Base-by-base conservation (phyloP, 306 rosid genomes). In the Fragaria vesca region DNA sequence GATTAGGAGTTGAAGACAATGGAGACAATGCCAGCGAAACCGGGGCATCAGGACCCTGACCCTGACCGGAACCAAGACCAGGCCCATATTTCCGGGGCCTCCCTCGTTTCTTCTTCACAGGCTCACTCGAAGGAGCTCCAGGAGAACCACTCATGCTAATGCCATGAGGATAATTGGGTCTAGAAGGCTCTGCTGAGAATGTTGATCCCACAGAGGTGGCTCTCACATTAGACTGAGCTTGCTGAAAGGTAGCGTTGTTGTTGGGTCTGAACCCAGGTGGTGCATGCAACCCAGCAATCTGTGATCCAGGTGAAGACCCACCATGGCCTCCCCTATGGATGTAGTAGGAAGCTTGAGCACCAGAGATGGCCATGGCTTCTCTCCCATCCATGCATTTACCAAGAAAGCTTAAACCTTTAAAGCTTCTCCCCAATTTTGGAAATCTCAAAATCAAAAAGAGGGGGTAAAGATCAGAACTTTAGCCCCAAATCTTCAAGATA, bases 351-450 rank as follows among this genome's bases (percentile, higher is more conserved):
- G 91, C 94, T 73, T 97, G 85, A 24, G 93, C 93, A 66, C 91
- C 93, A 80, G 97, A 83, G 80, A 93, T 81, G 83, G 96, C 83
- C 97, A 93, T 96, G 67, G 90, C 99, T 85, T 96, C 96, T 86
- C 97, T 91, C 83, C 90, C 99, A 88, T 93, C 98, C 99, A 96
- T 96, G 97, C 97, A 96, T 91, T 91, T 86, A 96, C 90, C 62
- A 66, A 72, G n/a, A 61, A 75, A 82, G 69, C 5, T 79, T 67
- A 66, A 47, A 30, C 26, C 58, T 79, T 80, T 15, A 81, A 85
- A 78, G 51, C 47, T 34, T 7, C 20, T 42, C 10, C 43, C 63
- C 79, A 69, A 79, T 68, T 50, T 4, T 30, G 71, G 74, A 8
- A 65, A 45, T 58, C 52, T 52, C 75, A n/a, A 38, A 73, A 42